These are phyloP conservation scores for Rhizophagus clarus DNA, from an alignment of 192 early-diverging fungal genomes.

Conservation along the genomic window DNA sequence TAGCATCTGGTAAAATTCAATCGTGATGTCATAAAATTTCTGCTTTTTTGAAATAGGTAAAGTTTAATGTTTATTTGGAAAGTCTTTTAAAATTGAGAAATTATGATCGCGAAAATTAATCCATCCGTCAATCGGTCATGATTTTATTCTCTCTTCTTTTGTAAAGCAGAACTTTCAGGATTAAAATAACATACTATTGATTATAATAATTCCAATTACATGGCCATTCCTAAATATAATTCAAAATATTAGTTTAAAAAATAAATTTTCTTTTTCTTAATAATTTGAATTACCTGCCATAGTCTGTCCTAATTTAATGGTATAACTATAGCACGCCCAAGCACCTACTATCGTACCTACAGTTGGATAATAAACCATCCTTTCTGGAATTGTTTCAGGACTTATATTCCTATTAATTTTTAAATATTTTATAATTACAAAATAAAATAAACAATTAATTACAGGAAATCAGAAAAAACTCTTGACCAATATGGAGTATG, in stretches of 20 bases:
- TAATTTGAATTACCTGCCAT: slow-evolving; percentile 42
- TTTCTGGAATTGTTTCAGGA: slow-evolving; percentile 40
- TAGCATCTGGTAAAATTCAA: too few relatives aligned
- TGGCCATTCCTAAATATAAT: slow-evolving; percentile 40
- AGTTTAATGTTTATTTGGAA: too few relatives aligned
- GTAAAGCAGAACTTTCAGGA: slow-evolving; percentile 3
- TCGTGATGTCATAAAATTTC: too few relatives aligned
- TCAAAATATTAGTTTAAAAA: too few relatives aligned
- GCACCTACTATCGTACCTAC: slow-evolving; percentile 41
- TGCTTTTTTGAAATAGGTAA: too few relatives aligned
- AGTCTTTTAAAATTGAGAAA: too few relatives aligned
- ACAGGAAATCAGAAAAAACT: slow-evolving; percentile 31
- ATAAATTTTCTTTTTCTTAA: not conserved
- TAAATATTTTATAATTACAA: too few relatives aligned
- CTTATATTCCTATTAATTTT: slow-evolving; percentile 10
- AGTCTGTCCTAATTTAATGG: slow-evolving; percentile 50
- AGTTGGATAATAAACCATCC: slow-evolving; percentile 40
- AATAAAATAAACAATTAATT: too few relatives aligned
- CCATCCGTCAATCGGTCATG: too few relatives aligned
- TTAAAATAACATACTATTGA: slow-evolving; percentile 19
- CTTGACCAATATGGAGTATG: slow-evolving; percentile 34
- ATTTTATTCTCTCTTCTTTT: slow-evolving; percentile 13
- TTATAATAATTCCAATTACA: slow-evolving; percentile 32
- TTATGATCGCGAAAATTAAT: too few relatives aligned
- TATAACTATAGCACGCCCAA: slow-evolving; percentile 49